These are phyloP conservation scores for Fraxinus paxiana DNA, from an alignment of 305 asterid species.

Conservation along the genomic window DNA sequence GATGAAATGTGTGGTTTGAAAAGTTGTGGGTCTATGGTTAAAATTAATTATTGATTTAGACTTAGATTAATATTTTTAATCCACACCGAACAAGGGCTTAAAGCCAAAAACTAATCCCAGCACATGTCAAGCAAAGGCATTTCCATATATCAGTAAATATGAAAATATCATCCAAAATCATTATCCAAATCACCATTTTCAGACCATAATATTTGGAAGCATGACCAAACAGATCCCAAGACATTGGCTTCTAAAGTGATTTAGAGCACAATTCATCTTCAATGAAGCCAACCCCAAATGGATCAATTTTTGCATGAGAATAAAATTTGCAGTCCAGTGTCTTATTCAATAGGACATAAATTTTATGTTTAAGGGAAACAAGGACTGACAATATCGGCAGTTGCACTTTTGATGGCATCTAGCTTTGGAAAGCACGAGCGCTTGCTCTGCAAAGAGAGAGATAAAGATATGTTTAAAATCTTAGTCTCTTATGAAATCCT, in stretches of 20 bases:
- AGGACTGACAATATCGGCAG: slow-evolving; percentile 83
- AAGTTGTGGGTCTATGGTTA: background rate
- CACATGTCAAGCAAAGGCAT: background rate
- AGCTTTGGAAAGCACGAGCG: slow-evolving; percentile 88
- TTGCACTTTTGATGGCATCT: slow-evolving; percentile 83
- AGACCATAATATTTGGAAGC: background rate
- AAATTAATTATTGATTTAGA: background rate
- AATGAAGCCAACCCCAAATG: background rate
- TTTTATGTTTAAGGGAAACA: background rate
- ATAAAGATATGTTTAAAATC: slow-evolving; percentile 4
- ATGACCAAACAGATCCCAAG: background rate
- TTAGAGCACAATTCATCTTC: background rate
- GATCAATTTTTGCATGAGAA: background rate
- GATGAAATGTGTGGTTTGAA: background rate
- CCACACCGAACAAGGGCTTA: background rate
- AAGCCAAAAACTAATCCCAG: background rate
- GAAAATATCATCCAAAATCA: background rate
- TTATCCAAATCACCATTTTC: background rate
- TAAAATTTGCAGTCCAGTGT: background rate
- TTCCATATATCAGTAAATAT: background rate
- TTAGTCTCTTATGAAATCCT: background rate
- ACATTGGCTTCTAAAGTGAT: background rate
- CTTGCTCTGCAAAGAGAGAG: slow-evolving; percentile 59
- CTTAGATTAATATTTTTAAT: background rate
- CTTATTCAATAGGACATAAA: background rate